Evolutionary conservation across 2,329 filamentous ascomycete species (phyloP).

Genomic region (Cytospora piceae): DNA sequence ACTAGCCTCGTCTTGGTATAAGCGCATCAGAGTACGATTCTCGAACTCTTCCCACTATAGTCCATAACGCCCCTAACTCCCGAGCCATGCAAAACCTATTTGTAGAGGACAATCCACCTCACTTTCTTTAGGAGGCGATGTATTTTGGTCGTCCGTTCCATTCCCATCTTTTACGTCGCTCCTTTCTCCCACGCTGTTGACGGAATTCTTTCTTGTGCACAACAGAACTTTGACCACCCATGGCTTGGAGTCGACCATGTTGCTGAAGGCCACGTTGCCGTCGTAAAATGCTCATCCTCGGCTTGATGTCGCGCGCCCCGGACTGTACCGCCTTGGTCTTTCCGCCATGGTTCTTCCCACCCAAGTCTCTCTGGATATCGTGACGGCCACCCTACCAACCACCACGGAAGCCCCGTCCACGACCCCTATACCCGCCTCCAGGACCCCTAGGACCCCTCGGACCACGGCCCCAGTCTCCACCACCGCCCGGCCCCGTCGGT

Average conservation of each 20-base stretch:
- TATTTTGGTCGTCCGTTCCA: not conserved
- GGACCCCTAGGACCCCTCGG: conserved; percentile 56
- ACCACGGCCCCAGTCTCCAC: conserved; percentile 48
- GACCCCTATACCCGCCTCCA: conserved; percentile 47
- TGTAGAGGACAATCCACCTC: not conserved
- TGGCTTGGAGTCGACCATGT: not conserved
- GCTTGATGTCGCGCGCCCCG: not conserved
- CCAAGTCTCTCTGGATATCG: not conserved
- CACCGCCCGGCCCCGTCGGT: conserved; percentile 47
- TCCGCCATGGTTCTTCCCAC: not conserved
- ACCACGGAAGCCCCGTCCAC: conserved; percentile 50
- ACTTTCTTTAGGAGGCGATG: not conserved
- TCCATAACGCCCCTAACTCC: conserved; percentile 24
- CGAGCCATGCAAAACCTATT: conserved; percentile 4
- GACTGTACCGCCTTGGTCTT: not conserved
- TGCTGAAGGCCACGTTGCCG: not conserved
- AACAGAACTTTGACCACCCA: not conserved
- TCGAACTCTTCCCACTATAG: not conserved
- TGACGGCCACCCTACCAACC: conserved; percentile 45
- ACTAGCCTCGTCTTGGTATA: not conserved
- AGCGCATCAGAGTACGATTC: not conserved
- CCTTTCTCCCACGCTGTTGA: not conserved
- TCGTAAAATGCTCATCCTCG: not conserved
- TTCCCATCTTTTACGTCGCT: not conserved
- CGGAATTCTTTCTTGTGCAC: not conserved